Percentiles rank a stretch among this genome's conserved stretches.
Evolutionary conservation across 2,329 filamentous ascomycete genomes (phyloP).

Genomic region (Dactylellina sp.): DNA sequence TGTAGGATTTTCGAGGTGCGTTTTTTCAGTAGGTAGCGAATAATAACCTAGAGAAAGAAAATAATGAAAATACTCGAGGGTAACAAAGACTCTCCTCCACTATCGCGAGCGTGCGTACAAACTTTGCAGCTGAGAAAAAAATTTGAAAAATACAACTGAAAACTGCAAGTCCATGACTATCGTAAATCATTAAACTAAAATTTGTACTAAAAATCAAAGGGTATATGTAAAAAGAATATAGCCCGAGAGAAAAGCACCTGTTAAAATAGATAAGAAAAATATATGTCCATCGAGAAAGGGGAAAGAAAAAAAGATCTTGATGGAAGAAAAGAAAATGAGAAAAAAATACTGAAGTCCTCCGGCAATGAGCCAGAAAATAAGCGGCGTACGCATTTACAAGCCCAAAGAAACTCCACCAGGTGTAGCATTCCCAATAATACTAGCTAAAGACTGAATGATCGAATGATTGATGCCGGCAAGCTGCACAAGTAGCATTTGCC

Average conservation of each 20-base stretch:
- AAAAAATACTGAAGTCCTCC: slow-evolving; percentile 7
- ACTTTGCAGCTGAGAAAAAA: slow-evolving; percentile 12
- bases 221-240: slow-evolving; percentile 10
- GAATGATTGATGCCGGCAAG: slow-evolving; percentile 12
- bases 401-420: slow-evolving; percentile 55
- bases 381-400: slow-evolving; percentile 44
- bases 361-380: slow-evolving; percentile 1
- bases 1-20: slow-evolving; percentile 1
- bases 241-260: slow-evolving; percentile 13
- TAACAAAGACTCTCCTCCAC: neutral
- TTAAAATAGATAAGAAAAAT: slow-evolving; percentile 6
- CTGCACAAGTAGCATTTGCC: slow-evolving; percentile 39
- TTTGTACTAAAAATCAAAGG: neutral
- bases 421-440: slow-evolving; percentile 36
- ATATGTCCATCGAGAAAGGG: slow-evolving; percentile 16
- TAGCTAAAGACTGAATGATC: slow-evolving; percentile 19
- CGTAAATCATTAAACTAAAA: slow-evolving; percentile 40
- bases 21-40: slow-evolving; percentile 51
- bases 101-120: slow-evolving; percentile 50
- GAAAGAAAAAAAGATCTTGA: slow-evolving; percentile 11
- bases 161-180: slow-evolving; percentile 17
- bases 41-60: slow-evolving; percentile 47
- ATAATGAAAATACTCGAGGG: slow-evolving; percentile 26
- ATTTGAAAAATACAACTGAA: slow-evolving; percentile 4
- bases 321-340: slow-evolving; percentile 19